Evolutionary conservation across 2,329 filamentous ascomycete species (phyloP), one percentile per base, ranked within the genome.

Genomic region (Aspergillus terreus): DNA sequence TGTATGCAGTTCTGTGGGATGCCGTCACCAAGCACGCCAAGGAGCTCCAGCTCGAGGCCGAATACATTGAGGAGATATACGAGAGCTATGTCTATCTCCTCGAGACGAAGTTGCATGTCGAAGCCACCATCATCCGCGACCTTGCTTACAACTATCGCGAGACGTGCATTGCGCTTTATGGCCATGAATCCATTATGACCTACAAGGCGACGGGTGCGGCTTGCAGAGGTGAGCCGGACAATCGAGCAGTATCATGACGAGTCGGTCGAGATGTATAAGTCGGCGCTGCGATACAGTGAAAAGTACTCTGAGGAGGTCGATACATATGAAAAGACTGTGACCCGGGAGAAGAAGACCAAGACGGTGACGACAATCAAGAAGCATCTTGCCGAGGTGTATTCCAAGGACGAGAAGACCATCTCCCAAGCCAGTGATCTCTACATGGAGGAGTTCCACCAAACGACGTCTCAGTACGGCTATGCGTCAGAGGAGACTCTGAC

Each of bases 61-160:
- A 42, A 38, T 27, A 40, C 14, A 27, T 42, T 9, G 14, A 42
- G 11, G 46, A 48, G 5, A 23, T 48, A 11, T 48, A 48, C 4
- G 33, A 42, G 25, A 36, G 35, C 15, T 42, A 48, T 15, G 21
- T 14, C 21, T 42, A 35, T 6, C n/a, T 48, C 9, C 35, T 48
- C n/a, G 46, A 42, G 35, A 42, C 46, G 6, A 48, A 42, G 35
- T 10, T 48, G 36, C 21, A 33, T 7, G 36, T 36, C 4, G 25
- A 48, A 30, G 30, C 41, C 21, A 36, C 15, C 14, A 36, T 40
- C 15, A 48, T 41, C 5, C 46, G 40, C 30, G 36, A 48, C n/a
- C 36, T 48, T 2, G 36, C 46, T 14, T 23, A 36, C 5, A 42
- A 36, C 36, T 48, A 48, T 19, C 46, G 46, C 46, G 30, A 41